Conservation (phyloP, 176 grass and related monocot species). For the Oryza brachyantha region DNA sequence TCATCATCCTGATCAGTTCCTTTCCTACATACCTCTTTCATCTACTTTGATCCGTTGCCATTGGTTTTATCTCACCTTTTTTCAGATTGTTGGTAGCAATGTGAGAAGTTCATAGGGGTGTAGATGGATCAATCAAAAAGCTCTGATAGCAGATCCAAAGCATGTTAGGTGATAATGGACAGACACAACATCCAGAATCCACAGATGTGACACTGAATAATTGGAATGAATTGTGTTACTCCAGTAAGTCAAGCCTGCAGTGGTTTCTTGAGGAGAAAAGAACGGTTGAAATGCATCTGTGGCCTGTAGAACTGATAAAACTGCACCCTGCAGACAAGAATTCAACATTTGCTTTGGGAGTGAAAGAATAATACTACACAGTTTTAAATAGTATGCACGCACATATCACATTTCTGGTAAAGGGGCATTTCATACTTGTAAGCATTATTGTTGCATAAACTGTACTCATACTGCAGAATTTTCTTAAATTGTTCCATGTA, state of each 20-base stretch:
- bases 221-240: conserved; percentile 6
- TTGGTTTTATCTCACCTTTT: conserved; percentile 29
- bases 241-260: background rate
- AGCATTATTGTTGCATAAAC: background rate
- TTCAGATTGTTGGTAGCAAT: conserved; percentile 31
- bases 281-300: background rate
- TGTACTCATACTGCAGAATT: background rate
- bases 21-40: background rate
- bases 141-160: conserved; percentile 14
- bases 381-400: conserved; percentile 6
- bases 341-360: background rate
- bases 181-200: conserved; percentile 25
- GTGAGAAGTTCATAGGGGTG: conserved; percentile 27
- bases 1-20: conserved; percentile 23
- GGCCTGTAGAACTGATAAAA: conserved; percentile 4
- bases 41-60: conserved; percentile 23
- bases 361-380: background rate
- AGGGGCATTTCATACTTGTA: background rate
- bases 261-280: background rate
- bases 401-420: conserved; percentile 15
- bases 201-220: conserved; percentile 50
- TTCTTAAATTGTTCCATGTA: too few relatives aligned
- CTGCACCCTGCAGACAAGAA: background rate
- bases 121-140: conserved; percentile 23
- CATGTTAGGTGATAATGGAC: conserved; percentile 12